These are phyloP conservation scores for Eleusine coracana DNA, from an alignment of 176 grass and related monocot genomes.

Conservation along the genomic window DNA sequence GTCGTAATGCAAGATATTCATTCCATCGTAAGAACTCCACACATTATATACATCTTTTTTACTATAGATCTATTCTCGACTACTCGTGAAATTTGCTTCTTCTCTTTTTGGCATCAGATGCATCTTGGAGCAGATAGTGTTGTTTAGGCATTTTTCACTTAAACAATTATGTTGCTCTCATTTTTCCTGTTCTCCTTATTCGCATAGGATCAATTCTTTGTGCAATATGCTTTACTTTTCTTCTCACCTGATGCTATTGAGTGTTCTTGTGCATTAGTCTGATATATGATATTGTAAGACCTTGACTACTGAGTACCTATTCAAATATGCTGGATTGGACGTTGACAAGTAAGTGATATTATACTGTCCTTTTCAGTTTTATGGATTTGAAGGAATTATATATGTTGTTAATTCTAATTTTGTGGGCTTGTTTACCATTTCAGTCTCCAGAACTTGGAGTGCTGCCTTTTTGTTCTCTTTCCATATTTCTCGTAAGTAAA, in stretches of 20 bases:
- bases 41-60: background rate
- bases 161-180: background rate
- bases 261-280: constrained; percentile 8
- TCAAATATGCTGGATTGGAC: constrained; percentile 97
- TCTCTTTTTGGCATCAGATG: background rate
- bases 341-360: constrained; percentile 87
- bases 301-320: constrained; percentile 90
- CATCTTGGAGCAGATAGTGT: background rate
- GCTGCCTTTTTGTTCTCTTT: constrained; percentile 99
- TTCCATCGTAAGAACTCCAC: constrained; percentile 12
- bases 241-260: constrained; percentile 13
- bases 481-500: constrained; percentile 97
- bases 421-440: constrained; percentile 42
- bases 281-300: constrained; percentile 48
- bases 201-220: background rate
- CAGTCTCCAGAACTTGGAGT: constrained; percentile 98
- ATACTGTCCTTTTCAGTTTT: constrained; percentile 14
- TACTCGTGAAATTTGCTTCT: background rate
- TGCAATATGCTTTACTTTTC: background rate
- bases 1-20: constrained; percentile 14
- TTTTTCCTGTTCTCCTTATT: background rate
- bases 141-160: constrained; percentile 15
- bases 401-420: constrained; percentile 31
- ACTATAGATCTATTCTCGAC: background rate
- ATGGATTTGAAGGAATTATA: constrained; percentile 17